Evolutionary conservation across 495 filamentous ascomycete genomes (phyloP).

Genomic region (Ramalina intermedia): DNA sequence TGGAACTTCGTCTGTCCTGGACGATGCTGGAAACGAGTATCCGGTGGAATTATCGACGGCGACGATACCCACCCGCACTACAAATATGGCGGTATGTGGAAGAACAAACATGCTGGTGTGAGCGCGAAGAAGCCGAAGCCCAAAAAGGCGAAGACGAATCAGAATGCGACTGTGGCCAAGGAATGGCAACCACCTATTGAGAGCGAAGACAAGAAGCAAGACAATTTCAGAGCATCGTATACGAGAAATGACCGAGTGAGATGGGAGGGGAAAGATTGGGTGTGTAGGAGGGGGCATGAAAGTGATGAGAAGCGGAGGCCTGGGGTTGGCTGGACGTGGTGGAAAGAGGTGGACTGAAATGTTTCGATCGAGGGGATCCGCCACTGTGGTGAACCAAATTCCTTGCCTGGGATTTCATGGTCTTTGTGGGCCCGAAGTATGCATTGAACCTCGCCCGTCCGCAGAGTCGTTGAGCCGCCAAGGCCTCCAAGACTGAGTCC

Average conservation of each 20-base stretch:
- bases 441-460: too few relatives aligned
- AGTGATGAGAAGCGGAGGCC: constrained; percentile 1
- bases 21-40: constrained; percentile 13
- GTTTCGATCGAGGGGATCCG: too few relatives aligned
- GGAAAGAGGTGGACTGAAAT: constrained; percentile 6
- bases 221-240: background rate
- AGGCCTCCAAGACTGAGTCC: too few relatives aligned
- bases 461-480: too few relatives aligned
- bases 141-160: background rate
- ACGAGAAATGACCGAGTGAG: constrained; percentile 2
- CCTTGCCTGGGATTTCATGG: too few relatives aligned
- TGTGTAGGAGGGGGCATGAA: constrained; percentile 8
- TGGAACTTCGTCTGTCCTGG: constrained; percentile 16
- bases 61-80: constrained; percentile 8
- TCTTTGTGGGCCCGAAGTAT: too few relatives aligned
- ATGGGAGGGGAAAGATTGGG: constrained; percentile 3
- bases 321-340: constrained; percentile 3
- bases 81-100: constrained; percentile 17
- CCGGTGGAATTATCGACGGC: constrained; percentile 10
- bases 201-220: background rate
- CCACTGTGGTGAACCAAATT: too few relatives aligned
- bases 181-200: background rate
- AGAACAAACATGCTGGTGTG: constrained; percentile 13
- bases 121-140: constrained; percentile 10
- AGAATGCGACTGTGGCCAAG: background rate